Evolutionary conservation across 768 basidiomycete genomes (phyloP).

Genomic region (Lepiota venenata): DNA sequence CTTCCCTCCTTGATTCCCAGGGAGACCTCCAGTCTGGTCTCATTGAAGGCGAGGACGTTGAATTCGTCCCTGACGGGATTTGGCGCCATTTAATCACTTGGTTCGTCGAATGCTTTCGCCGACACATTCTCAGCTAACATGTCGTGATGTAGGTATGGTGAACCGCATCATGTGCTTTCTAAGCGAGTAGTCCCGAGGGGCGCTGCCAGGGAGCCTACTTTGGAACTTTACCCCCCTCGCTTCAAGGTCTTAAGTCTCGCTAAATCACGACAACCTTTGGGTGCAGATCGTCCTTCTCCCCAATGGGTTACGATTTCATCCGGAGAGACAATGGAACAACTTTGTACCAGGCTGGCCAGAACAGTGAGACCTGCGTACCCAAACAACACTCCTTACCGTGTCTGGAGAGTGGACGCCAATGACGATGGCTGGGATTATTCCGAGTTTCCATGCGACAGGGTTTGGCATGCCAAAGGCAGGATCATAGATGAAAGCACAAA

Average conservation of each 20-base stretch:
- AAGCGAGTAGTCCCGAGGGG: slow-evolving; percentile 68
- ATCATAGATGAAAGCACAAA: slow-evolving; percentile 43
- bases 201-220: slow-evolving; percentile 38
- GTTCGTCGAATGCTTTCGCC: slow-evolving; percentile 41
- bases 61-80: slow-evolving; percentile 68
- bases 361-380: slow-evolving; percentile 28
- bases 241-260: slow-evolving; percentile 54
- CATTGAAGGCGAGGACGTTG: slow-evolving; percentile 65
- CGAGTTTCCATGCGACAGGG: slow-evolving; percentile 30
- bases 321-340: slow-evolving; percentile 43
- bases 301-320: slow-evolving; percentile 44
- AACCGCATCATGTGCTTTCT: slow-evolving; percentile 50
- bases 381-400: slow-evolving; percentile 40
- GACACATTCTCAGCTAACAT: slow-evolving; percentile 8
- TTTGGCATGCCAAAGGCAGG: slow-evolving; percentile 29
- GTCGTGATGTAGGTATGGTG: slow-evolving; percentile 61
- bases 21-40: slow-evolving; percentile 44
- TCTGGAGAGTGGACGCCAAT: slow-evolving; percentile 56
- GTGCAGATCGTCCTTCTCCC: slow-evolving; percentile 24
- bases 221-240: slow-evolving; percentile 73
- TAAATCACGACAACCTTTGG: slow-evolving; percentile 22
- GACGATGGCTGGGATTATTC: slow-evolving; percentile 33
- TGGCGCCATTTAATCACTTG: slow-evolving; percentile 70
- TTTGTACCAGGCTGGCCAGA: slow-evolving; percentile 38
- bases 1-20: slow-evolving; percentile 52